These are phyloP conservation scores for Chlamydomonas eustigma DNA, from an alignment of 139 green algal genomes.

Conservation along the genomic window DNA sequence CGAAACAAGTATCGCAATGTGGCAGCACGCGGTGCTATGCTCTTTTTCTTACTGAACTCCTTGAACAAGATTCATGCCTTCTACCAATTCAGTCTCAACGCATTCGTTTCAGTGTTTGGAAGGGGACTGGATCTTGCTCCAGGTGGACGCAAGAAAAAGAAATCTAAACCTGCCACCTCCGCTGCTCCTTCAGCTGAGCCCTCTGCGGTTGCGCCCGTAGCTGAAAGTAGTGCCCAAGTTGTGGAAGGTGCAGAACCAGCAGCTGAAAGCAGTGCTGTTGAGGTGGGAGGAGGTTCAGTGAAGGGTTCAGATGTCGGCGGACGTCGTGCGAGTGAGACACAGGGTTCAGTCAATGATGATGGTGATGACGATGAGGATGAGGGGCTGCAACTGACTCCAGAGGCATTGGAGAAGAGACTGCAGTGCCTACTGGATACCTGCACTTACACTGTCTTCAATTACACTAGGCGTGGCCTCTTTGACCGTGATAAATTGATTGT, in stretches of 20 bases:
- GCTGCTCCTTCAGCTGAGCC: constrained; percentile 22
- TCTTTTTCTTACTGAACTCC: constrained; percentile 86
- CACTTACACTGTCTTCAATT: constrained; percentile 86
- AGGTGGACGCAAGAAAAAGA: constrained; percentile 56
- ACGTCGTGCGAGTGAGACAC: background rate
- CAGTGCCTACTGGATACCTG: constrained; percentile 63
- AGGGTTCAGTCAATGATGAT: background rate
- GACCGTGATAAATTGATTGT: constrained; percentile 85
- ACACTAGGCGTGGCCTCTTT: constrained; percentile 80
- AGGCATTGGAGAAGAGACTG: constrained; percentile 66
- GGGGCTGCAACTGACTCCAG: constrained; percentile 43
- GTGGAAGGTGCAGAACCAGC: background rate
- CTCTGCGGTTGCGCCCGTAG: constrained; percentile 30
- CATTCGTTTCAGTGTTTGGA: constrained; percentile 72
- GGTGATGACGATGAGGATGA: constrained; percentile 26
- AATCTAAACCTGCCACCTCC: background rate
- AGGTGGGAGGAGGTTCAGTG: background rate
- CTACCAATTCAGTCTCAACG: constrained; percentile 77
- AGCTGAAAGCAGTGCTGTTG: background rate
- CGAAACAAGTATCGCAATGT: constrained; percentile 76
- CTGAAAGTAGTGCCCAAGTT: background rate
- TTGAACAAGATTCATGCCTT: constrained; percentile 88
- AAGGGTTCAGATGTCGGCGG: background rate
- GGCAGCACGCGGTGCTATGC: constrained; percentile 65
- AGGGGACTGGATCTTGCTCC: constrained; percentile 73